Base-by-base conservation (phyloP, 116 monocot genomes). In the Cymodocea nodosa region DNA sequence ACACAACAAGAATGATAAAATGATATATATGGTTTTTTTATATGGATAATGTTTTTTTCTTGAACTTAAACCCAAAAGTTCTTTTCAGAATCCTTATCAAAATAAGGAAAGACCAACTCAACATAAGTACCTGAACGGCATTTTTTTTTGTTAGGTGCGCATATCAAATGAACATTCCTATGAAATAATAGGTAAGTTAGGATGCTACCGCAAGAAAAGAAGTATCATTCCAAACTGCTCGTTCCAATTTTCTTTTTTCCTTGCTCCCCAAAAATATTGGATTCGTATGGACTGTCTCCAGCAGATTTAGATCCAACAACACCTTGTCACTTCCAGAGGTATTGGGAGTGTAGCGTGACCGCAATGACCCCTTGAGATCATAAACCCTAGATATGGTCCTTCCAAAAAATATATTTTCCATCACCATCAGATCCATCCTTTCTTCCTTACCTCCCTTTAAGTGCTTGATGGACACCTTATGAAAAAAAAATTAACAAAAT, bases 201-300 rank as follows among this genome's bases (percentile, higher is more conserved):
- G 3, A 50, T 56, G 71, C 76, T 62, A 94, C 94, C 20, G 94
- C 82, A 51, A 94, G 86, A 70, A 94, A 94, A 19, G 94, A 70
- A 19, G 94, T 94, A 66, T 94, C 94, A 71, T 94, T 94, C 94
- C 94, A 94, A 65, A 94, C 82, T 74, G 94, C 89, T 68, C 94
- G 70, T 61, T 94, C 84, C 50, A 94, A 68, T 22, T 73, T 65
- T 40, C 82, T 71, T 67, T 94, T 94, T 8, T 90, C 76, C 64
- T 83, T 89, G 74, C 78, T 79, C 20, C 94, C 94, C n/a, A 94
- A 67, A 74, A 83, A 94, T 59, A 94, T 90, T 22, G 94, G 94
- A 19, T 84, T 82, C 58, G 83, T 85, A n/a, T 73, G 84, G 65
- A 94, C 82, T 14, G 78, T 65, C 62, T 94, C 94, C 14, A 94